Percentiles rank a stretch among this genome's conserved stretches.
Evolutionary conservation across 2,329 filamentous ascomycete species (phyloP).

Genomic region (Beauveria caledonica): DNA sequence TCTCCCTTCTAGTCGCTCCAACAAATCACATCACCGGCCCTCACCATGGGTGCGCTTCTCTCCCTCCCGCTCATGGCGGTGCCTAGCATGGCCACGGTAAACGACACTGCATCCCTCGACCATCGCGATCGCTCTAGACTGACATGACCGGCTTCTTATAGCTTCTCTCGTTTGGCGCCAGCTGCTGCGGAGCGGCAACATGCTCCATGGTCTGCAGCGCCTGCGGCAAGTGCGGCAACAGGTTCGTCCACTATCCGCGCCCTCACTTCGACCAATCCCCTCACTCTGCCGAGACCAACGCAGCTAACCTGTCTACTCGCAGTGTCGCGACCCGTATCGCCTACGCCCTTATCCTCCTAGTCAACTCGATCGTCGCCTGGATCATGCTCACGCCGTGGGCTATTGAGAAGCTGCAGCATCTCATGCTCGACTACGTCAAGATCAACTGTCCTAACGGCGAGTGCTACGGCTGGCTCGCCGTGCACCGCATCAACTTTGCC

Average conservation of each 20-base stretch:
- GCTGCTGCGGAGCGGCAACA: conserved; percentile 93
- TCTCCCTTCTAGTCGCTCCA: background rate
- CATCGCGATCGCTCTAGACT: background rate
- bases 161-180: conserved; percentile 72
- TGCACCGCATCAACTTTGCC: conserved; percentile 96
- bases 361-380: conserved; percentile 97
- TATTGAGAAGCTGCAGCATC: conserved; percentile 85
- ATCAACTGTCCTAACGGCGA: conserved; percentile 86
- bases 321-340: conserved; percentile 96
- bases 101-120: conserved; percentile 26
- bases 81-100: conserved; percentile 77
- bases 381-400: conserved; percentile 99
- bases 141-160: conserved; percentile 26
- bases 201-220: conserved; percentile 93
- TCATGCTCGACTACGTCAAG: conserved; percentile 92
- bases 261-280: background rate
- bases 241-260: conserved; percentile 38
- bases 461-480: conserved; percentile 92
- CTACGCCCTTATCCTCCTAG: conserved; percentile 85
- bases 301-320: conserved; percentile 13
- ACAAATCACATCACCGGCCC: background rate
- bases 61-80: conserved; percentile 84
- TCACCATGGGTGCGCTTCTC: conserved; percentile 76
- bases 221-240: conserved; percentile 95
- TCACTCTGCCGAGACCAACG: conserved; percentile 4